A percentile compares a stretch with the other conserved stretches of the same genome.
Evolutionary conservation across 2,329 filamentous ascomycete species (phyloP).

Genomic region (Pseudovirgaria hyperparasitica): DNA sequence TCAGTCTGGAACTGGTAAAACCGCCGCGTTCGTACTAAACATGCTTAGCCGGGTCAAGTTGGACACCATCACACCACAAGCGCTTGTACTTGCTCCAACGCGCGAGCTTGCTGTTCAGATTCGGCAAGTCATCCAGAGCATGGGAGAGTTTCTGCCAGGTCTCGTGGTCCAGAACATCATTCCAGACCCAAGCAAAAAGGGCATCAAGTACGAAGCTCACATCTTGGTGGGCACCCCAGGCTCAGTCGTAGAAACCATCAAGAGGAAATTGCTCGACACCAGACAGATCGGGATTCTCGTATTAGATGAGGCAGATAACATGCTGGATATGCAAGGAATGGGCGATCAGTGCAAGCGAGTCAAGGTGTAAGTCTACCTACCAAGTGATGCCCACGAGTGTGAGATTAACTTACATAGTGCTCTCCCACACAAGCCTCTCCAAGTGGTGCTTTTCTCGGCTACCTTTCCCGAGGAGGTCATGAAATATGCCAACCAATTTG

Average conservation of each 20-base stretch:
- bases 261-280: slow-evolving; percentile 59
- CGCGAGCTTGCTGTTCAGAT: slow-evolving; percentile 94
- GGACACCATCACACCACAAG: slow-evolving; percentile 59
- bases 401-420: slow-evolving; percentile 42
- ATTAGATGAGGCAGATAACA: slow-evolving; percentile 95
- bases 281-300: slow-evolving; percentile 69
- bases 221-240: slow-evolving; percentile 90
- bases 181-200: slow-evolving; percentile 59
- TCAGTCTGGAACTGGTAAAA: slow-evolving; percentile 98
- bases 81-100: slow-evolving; percentile 78
- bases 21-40: slow-evolving; percentile 88
- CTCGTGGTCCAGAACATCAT: slow-evolving; percentile 72
- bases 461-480: slow-evolving; percentile 83
- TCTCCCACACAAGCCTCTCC: slow-evolving; percentile 63
- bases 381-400: not conserved
- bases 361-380: slow-evolving; percentile 52
- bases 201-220: slow-evolving; percentile 56
- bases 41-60: slow-evolving; percentile 80
- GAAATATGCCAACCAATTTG: slow-evolving; percentile 70
- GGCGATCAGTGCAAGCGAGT: slow-evolving; percentile 91
- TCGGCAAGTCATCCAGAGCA: slow-evolving; percentile 65
- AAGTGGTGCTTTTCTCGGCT: slow-evolving; percentile 90
- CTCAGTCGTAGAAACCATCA: slow-evolving; percentile 79
- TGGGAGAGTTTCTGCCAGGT: slow-evolving; percentile 71
- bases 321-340: slow-evolving; percentile 90